These are phyloP conservation scores for Clavispora phyllophila DNA, from an alignment of 805 yeast genomes.

Conservation along the genomic window DNA sequence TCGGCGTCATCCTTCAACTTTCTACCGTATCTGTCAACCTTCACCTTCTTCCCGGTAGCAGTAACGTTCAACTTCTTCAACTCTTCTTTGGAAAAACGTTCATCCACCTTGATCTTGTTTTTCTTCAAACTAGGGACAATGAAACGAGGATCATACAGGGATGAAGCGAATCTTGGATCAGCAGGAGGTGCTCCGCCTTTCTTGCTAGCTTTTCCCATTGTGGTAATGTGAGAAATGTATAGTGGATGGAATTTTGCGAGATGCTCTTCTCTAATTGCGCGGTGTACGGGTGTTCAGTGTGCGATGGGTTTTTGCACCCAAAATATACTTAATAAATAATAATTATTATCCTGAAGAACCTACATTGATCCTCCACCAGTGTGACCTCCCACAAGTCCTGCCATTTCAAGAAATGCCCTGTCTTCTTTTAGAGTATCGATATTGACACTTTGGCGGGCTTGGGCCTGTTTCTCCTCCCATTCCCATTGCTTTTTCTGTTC, in stretches of 20 bases:
- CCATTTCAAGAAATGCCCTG: conserved; percentile 81
- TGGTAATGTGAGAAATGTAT: not conserved
- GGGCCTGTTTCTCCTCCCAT: conserved; percentile 88
- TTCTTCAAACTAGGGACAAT: conserved; percentile 65
- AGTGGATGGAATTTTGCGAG: conserved; percentile 1
- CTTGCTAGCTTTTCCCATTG: conserved; percentile 6
- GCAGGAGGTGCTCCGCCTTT: conserved; percentile 33
- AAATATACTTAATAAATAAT: not conserved
- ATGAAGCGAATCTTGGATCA: conserved; percentile 75
- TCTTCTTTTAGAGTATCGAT: conserved; percentile 69
- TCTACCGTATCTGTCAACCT: conserved; percentile 86
- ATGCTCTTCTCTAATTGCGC: conserved; percentile 1
- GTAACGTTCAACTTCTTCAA: conserved; percentile 44
- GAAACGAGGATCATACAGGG: conserved; percentile 87
- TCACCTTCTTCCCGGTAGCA: conserved; percentile 50
- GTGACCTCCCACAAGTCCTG: conserved; percentile 50
- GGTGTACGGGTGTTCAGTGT: not conserved
- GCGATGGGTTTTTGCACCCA: conserved; percentile 2
- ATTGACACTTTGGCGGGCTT: conserved; percentile 69
- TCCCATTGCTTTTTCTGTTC: conserved; percentile 79
- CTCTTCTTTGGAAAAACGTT: conserved; percentile 69
- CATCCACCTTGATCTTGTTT: conserved; percentile 74
- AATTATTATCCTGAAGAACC: not conserved
- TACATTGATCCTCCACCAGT: conserved; percentile 36
- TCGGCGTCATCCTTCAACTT: conserved; percentile 43